Conservation (phyloP, 208 protist genomes). For the Endotrypanum monterogeii region DNA sequence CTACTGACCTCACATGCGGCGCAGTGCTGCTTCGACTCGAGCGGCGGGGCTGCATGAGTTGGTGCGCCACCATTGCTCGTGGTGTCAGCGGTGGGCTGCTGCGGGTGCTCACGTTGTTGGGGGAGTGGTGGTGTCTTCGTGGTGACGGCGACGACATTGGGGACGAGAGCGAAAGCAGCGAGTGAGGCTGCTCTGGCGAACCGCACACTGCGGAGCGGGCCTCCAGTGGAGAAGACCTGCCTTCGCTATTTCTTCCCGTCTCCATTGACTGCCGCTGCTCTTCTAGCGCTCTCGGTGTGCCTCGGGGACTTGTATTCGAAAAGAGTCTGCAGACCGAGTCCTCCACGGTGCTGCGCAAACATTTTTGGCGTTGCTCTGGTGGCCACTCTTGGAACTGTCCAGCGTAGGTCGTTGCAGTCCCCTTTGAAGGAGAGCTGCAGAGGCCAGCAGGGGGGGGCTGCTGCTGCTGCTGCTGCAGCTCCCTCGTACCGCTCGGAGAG, state of each 20-base stretch:
- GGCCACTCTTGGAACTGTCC: conserved; percentile 12
- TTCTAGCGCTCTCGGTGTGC: neutral
- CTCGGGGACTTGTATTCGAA: neutral
- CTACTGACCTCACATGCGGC: conserved; percentile 24
- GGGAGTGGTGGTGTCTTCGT: neutral
- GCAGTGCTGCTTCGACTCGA: conserved; percentile 31
- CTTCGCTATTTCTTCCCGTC: too few species aligned
- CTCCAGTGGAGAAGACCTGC: neutral
- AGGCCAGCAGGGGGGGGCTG: neutral
- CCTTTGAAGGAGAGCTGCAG: neutral
- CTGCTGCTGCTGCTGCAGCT: neutral
- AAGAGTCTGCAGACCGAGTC: neutral
- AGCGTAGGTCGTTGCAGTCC: conserved; percentile 18
- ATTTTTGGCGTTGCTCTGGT: conserved; percentile 31
- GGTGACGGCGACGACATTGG: conserved; percentile 18
- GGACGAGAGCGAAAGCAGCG: neutral
- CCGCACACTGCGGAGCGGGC: neutral
- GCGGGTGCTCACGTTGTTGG: conserved; percentile 20
- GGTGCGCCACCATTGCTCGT: conserved; percentile 31
- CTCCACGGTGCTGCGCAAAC: conserved; percentile 22
- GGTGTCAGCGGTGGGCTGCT: conserved; percentile 30
- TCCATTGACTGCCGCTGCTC: conserved; percentile 1
- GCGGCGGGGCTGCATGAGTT: conserved; percentile 35
- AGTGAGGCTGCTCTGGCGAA: conserved; percentile 1
- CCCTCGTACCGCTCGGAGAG: conserved; percentile 15